Evolutionary conservation across 108 stramenopile genomes (phyloP).

Genomic region (Cyclotella distinguenda): DNA sequence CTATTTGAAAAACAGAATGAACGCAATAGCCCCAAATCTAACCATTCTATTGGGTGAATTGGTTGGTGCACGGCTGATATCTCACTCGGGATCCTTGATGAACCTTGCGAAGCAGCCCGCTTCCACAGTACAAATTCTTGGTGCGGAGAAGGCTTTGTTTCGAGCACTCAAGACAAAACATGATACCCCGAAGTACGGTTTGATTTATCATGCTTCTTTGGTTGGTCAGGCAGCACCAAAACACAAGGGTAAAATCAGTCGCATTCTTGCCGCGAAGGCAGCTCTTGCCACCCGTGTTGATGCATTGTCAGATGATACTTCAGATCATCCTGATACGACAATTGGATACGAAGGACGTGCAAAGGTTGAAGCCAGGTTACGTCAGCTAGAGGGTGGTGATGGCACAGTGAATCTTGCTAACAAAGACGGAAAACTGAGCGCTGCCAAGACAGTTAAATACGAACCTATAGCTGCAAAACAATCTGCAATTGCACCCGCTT

Average conservation of each 20-base stretch:
- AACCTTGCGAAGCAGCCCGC: constrained; percentile 99
- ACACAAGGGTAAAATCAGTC: constrained; percentile 99
- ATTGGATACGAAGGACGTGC: constrained; percentile 95
- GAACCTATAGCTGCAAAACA: constrained; percentile 74
- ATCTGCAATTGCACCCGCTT: constrained; percentile 63
- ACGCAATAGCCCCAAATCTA: constrained; percentile 99
- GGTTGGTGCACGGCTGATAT: constrained; percentile 98
- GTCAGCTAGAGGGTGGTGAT: constrained; percentile 94
- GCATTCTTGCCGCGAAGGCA: constrained; percentile 98
- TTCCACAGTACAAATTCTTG: constrained; percentile 99
- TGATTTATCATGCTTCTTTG: constrained; percentile 99
- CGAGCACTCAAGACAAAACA: constrained; percentile 99
- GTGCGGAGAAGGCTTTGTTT: constrained; percentile 99
- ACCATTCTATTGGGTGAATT: constrained; percentile 98
- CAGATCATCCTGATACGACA: constrained; percentile 88
- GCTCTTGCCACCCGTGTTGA: constrained; percentile 97
- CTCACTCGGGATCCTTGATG: constrained; percentile 98
- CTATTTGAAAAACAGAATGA: constrained; percentile 99
- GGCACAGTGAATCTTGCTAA: constrained; percentile 64
- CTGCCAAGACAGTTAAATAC: constrained; percentile 79
- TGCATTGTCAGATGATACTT: constrained; percentile 92
- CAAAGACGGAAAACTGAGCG: constrained; percentile 68
- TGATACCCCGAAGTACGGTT: constrained; percentile 99
- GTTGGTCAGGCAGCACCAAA: constrained; percentile 99
- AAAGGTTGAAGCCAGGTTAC: constrained; percentile 97